Evolutionary conservation across 768 basidiomycete genomes (phyloP).

Genomic region (Leucocoprinus sp.): DNA sequence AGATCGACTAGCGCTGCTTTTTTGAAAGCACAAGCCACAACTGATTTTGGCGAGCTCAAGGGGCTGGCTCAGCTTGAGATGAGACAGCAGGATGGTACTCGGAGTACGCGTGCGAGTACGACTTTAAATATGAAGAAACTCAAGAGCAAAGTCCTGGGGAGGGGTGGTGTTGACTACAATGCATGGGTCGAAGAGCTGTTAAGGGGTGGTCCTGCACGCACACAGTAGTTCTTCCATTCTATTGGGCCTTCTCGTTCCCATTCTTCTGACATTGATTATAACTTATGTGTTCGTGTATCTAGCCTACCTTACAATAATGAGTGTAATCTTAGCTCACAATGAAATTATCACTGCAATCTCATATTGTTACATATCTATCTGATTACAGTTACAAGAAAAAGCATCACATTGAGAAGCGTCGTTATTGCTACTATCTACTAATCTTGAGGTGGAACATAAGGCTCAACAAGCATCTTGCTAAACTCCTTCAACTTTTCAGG

Average conservation of each 20-base stretch:
- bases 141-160: constrained; percentile 23
- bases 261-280: background rate
- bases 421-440: constrained; percentile 12
- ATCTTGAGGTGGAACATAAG: constrained; percentile 57
- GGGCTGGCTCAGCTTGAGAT: constrained; percentile 49
- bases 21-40: constrained; percentile 70
- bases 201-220: background rate
- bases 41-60: constrained; percentile 64
- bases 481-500: constrained; percentile 90
- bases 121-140: constrained; percentile 16
- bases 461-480: constrained; percentile 83
- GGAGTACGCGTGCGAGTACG: constrained; percentile 13
- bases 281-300: background rate
- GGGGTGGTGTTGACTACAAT: constrained; percentile 36
- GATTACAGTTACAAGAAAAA: background rate
- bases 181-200: constrained; percentile 28
- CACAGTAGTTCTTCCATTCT: background rate
- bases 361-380: background rate
- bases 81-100: constrained; percentile 25
- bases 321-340: background rate
- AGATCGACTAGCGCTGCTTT: constrained; percentile 57
- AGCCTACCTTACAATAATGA: background rate
- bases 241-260: background rate
- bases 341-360: background rate
- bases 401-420: background rate